Evolutionary conservation across 345 rosid genomes (phyloP), one percentile per base, ranked within the genome.

Genomic region (Bruguiera gymnorhiza): DNA sequence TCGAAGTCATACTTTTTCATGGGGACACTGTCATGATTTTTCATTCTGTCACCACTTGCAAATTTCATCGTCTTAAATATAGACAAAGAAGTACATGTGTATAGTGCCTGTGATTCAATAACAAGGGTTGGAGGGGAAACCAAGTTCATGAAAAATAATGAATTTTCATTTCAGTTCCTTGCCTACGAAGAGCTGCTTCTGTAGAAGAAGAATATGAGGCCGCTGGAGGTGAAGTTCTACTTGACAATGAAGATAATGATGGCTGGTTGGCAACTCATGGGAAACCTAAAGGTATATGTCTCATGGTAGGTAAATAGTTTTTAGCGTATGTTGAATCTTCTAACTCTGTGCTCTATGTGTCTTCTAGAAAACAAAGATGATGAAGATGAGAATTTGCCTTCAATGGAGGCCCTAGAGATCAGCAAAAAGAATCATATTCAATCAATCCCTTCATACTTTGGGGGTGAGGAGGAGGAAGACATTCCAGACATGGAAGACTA

Each of bases 211-310:
- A 95, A 62, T 95, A 95, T 57, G 96, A 90, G 80, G 95, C 96
- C 76, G 88, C 94, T 31, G 96, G 99, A 75, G 99, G 97, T 54
- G 98, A 95, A 85, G 84, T 95, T 76, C 81, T 90, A 68, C 87
- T 92, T 69, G 99, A 96, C 74, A 82, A 88, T 81, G 99, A 96
- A 81, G 98, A 96, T 69, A 78, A 89, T 78, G 98, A 96, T 75
- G 99, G 97, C 70, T 96, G 98, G 99, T 76, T 90, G 63, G 99
- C 99, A 2, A 96, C 99, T 52, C 98, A 96, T 69, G 99, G 99
- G 68, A 90, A 85, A 79, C 99, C 97, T 1, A 90, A 83, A 92
- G 98, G 99, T 92, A 63, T 31, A 53, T 43, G 52, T 43, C 15
- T 50, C 6, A 8, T 29, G 24, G 60, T 71, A 69, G 39, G 60